These are phyloP conservation scores for Aspergillus melleus DNA, from an alignment of 2,329 filamentous ascomycete species.

Conservation along the genomic window DNA sequence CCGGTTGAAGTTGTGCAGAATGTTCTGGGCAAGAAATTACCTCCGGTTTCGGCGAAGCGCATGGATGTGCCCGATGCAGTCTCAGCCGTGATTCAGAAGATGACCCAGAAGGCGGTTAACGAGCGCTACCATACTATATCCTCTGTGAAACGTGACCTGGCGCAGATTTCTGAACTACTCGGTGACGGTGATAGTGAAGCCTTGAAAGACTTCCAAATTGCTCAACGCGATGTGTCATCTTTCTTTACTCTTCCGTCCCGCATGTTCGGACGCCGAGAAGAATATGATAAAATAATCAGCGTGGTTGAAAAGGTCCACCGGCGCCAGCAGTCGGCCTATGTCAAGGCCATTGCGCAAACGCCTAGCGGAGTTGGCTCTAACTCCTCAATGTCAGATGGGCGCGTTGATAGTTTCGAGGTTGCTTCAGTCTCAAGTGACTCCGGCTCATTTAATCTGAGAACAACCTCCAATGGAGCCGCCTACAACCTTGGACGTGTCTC, in stretches of 20 bases:
- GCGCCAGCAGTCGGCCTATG: constrained; percentile 53
- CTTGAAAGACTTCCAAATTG: constrained; percentile 73
- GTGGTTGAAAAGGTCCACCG: constrained; percentile 76
- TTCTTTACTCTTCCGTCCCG: constrained; percentile 82
- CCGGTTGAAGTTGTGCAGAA: constrained; percentile 90
- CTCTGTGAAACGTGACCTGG: constrained; percentile 78
- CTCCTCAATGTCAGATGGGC: constrained; percentile 54
- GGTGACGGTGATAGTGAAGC: constrained; percentile 71
- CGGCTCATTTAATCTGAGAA: constrained; percentile 45
- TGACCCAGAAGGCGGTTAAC: constrained; percentile 82
- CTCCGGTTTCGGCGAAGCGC: constrained; percentile 72
- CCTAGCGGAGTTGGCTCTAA: constrained; percentile 52
- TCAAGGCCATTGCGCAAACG: constrained; percentile 32
- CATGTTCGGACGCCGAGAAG: constrained; percentile 77
- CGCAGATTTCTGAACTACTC: constrained; percentile 71
- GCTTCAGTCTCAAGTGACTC: constrained; percentile 59
- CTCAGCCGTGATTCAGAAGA: constrained; percentile 82
- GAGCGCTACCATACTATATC: constrained; percentile 89
- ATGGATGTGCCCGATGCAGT: constrained; percentile 83
- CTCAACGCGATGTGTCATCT: constrained; percentile 82
- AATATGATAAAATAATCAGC: constrained; percentile 68
- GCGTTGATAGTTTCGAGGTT: constrained; percentile 48
- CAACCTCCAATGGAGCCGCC: constrained; percentile 36
- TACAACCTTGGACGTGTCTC: constrained; percentile 30
- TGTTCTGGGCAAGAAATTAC: constrained; percentile 76